Evolutionary conservation across 2,329 filamentous ascomycete species (phyloP).

Genomic region (Rutstroemia sp.): DNA sequence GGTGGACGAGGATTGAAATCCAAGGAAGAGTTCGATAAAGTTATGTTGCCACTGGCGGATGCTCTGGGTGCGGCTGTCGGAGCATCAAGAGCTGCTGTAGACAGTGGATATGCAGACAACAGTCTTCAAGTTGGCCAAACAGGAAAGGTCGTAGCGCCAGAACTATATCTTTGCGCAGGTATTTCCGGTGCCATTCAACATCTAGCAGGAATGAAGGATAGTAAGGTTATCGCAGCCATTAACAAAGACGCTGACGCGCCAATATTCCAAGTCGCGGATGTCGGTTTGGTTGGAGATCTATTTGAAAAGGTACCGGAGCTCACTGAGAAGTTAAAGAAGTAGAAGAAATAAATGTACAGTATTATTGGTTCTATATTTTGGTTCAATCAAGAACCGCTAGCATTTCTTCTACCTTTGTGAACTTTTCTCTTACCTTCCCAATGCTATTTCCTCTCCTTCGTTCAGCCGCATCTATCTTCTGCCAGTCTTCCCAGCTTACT

Average conservation of each 20-base stretch:
- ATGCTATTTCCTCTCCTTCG: constrained; percentile 52
- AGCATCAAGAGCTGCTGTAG: constrained; percentile 88
- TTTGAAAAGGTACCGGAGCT: constrained; percentile 95
- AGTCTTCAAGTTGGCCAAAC: constrained; percentile 97
- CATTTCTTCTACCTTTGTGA: constrained; percentile 52
- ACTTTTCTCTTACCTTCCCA: constrained; percentile 75
- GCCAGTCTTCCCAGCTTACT: constrained; percentile 82
- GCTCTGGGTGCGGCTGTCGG: constrained; percentile 91
- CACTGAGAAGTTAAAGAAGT: constrained; percentile 79
- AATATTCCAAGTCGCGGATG: constrained; percentile 97
- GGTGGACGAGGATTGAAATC: constrained; percentile 94
- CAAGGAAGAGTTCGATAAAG: constrained; percentile 90
- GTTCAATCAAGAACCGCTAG: constrained; percentile 40
- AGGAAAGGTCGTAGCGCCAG: constrained; percentile 94
- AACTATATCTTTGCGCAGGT: constrained; percentile 90
- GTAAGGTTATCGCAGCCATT: constrained; percentile 97
- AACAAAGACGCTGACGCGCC: constrained; percentile 97
- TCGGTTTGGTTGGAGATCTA: constrained; percentile 88
- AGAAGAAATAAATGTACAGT: constrained; percentile 19
- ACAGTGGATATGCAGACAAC: constrained; percentile 97
- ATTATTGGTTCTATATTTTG: constrained; percentile 6
- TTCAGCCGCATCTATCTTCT: constrained; percentile 75
- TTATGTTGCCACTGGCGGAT: constrained; percentile 91
- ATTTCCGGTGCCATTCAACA: constrained; percentile 98
- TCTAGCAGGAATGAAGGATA: constrained; percentile 98